Percentiles rank a stretch among this genome's conserved stretches.
Conservation (phyloP, 164 flowering plant genomes). For the Piper longum region DNA sequence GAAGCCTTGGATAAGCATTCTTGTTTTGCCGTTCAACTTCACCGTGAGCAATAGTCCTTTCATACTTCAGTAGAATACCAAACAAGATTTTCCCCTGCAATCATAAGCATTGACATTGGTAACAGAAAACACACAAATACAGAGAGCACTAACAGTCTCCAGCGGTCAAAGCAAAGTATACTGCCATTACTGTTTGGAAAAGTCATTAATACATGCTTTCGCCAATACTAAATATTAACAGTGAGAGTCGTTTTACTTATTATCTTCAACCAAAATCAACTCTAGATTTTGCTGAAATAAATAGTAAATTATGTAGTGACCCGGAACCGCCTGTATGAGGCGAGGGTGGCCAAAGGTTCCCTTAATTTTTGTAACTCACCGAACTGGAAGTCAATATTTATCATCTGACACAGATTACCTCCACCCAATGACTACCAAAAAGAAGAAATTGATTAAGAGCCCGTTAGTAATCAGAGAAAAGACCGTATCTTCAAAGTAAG, state of each 20-base stretch:
- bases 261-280: neutral
- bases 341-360: constrained; percentile 87
- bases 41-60: neutral
- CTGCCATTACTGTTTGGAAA: too few relatives aligned
- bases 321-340: constrained; percentile 72
- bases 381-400: constrained; percentile 31
- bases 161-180: too few relatives aligned
- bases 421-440: constrained; percentile 76
- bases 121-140: neutral
- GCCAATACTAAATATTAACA: too few relatives aligned
- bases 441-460: neutral
- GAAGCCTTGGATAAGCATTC: constrained; percentile 5
- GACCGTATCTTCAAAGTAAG: too few relatives aligned
- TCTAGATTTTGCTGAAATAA: neutral
- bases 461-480: too few relatives aligned
- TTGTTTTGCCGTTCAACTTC: neutral
- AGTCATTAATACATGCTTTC: too few relatives aligned
- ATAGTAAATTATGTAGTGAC: constrained; percentile 17
- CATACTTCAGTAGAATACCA: constrained; percentile 9
- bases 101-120: neutral
- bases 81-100: constrained; percentile 9
- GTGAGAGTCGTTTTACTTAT: too few relatives aligned
- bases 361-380: constrained; percentile 36
- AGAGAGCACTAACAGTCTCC: neutral
- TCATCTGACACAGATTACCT: constrained; percentile 93